Evolutionary conservation across 2,329 filamentous ascomycete genomes (phyloP), one percentile per base, ranked within the genome.

Genomic region (Beauveria asiatica): DNA sequence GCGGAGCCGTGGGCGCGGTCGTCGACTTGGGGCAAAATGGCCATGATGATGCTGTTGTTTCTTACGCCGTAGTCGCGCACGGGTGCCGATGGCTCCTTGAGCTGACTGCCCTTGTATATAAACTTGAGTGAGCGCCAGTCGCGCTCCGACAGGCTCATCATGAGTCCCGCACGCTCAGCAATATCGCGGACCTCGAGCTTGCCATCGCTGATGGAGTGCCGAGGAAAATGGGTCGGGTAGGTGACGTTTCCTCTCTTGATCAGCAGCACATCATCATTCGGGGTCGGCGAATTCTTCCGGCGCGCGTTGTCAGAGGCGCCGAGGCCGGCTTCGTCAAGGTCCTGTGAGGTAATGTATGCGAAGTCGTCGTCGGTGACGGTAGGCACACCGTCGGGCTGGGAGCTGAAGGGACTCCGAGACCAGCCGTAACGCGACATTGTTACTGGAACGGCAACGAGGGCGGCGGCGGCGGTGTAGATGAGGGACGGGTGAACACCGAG

Each of bases 321-420:
- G 64, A 70, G 65, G 62, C 69, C 72, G 27, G 72, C 72, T 41
- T 76, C 73, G 62, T 83, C 79, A 44, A 92, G 72, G 67, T 92
- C 88, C 67, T 89, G 84, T 30, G 86, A 85, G n/a, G 88, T 91
- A 69, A 92, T 92, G 76, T 93, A 92, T 70, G 84, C 87, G 72
- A 86, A 93, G 75, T 92, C 89, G 39, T 87, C 83, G 65, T 91
- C 87, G 66, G 84, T 88, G 62, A 92, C 85, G 64, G 85, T 80
- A 37, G 85, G 82, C 10, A 80, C 73, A 46, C 78, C 76, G 50
- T 76, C 76, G 42, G 75, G 71, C 62, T 74, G 68, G 39, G 80
- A 80, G 61, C 73, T 72, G 66, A 79, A 83, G n/a, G 80, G 80
- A 53, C 80, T 83, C 62, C 82, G 68, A 10, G 76, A 76, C 76